These are phyloP conservation scores for Annona squamosa DNA, from an alignment of 164 flowering plant genomes.

Conservation along the genomic window DNA sequence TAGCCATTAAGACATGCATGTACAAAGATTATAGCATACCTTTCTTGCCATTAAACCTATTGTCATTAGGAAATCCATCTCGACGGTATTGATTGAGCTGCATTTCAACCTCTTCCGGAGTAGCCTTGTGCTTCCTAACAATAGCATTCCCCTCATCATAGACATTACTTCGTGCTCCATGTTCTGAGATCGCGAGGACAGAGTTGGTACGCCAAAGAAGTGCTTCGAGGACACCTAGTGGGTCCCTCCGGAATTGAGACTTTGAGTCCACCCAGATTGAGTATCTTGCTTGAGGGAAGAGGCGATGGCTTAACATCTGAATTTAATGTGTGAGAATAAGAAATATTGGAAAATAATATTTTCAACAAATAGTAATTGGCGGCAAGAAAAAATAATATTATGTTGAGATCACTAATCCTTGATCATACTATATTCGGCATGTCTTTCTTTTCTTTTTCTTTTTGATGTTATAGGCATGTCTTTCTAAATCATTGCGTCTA, in stretches of 20 bases:
- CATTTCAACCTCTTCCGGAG: conserved; percentile 85
- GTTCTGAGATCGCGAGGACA: conserved; percentile 86
- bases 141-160: conserved; percentile 95
- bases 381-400: no score
- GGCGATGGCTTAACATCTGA: conserved; percentile 88
- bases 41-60: conserved; percentile 85
- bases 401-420: no score
- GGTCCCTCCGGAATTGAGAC: conserved; percentile 92
- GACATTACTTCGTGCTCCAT: conserved; percentile 92
- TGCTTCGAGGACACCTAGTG: conserved; percentile 86
- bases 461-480: not conserved
- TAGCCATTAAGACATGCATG: not conserved
- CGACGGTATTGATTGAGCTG: conserved; percentile 68
- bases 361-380: no score
- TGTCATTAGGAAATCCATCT: conserved; percentile 84
- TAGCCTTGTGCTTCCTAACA: conserved; percentile 86
- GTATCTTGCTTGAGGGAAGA: conserved; percentile 75
- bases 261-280: conserved; percentile 99
- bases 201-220: conserved; percentile 90
- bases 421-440: no score
- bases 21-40: conserved; percentile 32
- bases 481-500: not conserved
- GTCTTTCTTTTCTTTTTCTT: not conserved
- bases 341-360: not conserved
- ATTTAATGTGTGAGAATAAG: conserved; percentile 10